Base-by-base conservation (phyloP, 371 early-diverging fungal genomes). In the Batkoa obscura region DNA sequence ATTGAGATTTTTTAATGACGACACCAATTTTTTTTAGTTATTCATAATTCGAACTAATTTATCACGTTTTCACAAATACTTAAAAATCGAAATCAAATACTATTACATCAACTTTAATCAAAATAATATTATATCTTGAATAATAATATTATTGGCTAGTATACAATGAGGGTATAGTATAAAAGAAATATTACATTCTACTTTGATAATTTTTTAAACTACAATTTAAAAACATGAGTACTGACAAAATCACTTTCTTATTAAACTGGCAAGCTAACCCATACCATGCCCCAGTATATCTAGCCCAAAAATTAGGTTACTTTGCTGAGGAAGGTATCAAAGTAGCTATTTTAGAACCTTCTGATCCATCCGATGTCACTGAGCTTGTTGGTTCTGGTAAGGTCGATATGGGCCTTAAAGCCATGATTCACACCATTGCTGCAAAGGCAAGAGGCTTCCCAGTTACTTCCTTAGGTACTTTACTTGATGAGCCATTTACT, bases 341-440 rank as follows among this genome's bases (percentile, higher is more conserved):
- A 59, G 76, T 78, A 0, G 79, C 79, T 23, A 75, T 80, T 57
- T 65, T 80, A 42, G 79, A 80, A 60, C 79, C 81, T 52, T 69
- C 67, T 55, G 73, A 78, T 59, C 79, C 81, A 2, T 75, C 75
- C 3, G 78, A 78, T 59, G 78, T 78, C 15, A 80, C 80, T 9
- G 76, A 78, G 57, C 71, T 77, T 60, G 73, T 78, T 56, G 79
- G 78, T 9, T 67, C 71, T n/a, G 81, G 81, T 37, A 75, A 74
- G 59, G 68, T 70, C 12, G 79, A 80, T 37, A 64, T 80, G 23
- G 81, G 76, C 35, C 72, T 71, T 60, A 80, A 80, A 64, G 79
- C 81, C 52, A 80, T 80, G 79, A 78, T 80, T 60, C 81, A 80
- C 56, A 80, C 79, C 39, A 80, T 80, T 57, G 81, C 78, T 37